Percentiles rank a stretch among this genome's conserved stretches.
Conservation (phyloP, 2,329 filamentous ascomycete species). For the Pseudocercospora fuligena region DNA sequence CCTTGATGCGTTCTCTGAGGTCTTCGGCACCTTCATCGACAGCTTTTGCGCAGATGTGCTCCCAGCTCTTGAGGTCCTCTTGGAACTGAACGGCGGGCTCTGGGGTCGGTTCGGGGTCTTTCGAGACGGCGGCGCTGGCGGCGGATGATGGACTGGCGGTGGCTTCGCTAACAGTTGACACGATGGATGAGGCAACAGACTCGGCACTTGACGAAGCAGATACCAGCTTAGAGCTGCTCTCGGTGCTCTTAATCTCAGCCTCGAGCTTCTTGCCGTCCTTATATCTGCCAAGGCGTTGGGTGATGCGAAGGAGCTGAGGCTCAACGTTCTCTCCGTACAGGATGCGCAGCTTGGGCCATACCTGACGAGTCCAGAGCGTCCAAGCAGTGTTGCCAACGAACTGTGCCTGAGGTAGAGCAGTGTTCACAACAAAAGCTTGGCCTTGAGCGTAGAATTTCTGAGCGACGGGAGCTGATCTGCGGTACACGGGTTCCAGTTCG, state of each 20-base stretch:
- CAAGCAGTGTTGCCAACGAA: constrained; percentile 72
- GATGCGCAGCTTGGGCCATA: constrained; percentile 81
- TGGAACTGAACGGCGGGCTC: constrained; percentile 64
- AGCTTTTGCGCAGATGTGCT: constrained; percentile 83
- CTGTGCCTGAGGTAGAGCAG: constrained; percentile 72
- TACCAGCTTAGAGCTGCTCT: constrained; percentile 43
- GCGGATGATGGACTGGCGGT: constrained; percentile 34
- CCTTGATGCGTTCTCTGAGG: constrained; percentile 64
- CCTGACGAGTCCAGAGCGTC: constrained; percentile 72
- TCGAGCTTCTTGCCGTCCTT: constrained; percentile 67
- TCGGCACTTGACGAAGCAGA: constrained; percentile 33
- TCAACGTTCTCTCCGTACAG: constrained; percentile 92
- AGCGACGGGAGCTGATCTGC: constrained; percentile 74
- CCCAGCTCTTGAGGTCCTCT: constrained; percentile 82
- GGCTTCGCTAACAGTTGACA: constrained; percentile 35
- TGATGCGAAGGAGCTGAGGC: constrained; percentile 90
- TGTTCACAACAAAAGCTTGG: constrained; percentile 69
- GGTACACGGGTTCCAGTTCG: constrained; percentile 75
- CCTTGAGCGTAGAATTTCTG: constrained; percentile 69
- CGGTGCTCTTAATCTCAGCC: constrained; percentile 61
- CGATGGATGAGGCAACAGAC: constrained; percentile 34
- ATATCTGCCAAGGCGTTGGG: constrained; percentile 82
- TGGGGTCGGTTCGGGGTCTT: constrained; percentile 51
- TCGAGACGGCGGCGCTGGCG: constrained; percentile 27
- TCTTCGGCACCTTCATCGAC: constrained; percentile 82